These are phyloP conservation scores for Botryotinia convoluta DNA, from an alignment of 2,329 filamentous ascomycete genomes.

Conservation along the genomic window DNA sequence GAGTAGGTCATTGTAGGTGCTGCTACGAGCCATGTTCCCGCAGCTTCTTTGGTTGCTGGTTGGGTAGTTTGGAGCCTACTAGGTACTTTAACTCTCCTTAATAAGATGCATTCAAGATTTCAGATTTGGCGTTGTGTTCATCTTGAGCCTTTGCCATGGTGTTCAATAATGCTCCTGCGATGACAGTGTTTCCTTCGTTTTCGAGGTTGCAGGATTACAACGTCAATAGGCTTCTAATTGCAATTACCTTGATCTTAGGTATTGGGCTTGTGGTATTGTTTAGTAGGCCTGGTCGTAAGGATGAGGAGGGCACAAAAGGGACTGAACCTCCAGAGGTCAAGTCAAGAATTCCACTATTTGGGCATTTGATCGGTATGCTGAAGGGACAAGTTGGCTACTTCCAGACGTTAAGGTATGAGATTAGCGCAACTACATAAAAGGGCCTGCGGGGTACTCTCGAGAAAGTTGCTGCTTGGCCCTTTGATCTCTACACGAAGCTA, in stretches of 20 bases:
- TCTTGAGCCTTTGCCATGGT: neutral
- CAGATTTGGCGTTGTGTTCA: neutral
- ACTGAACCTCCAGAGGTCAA: conserved; percentile 45
- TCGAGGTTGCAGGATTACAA: neutral
- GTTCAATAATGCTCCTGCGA: neutral
- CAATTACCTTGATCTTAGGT: neutral
- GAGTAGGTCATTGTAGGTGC: neutral
- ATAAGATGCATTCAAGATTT: neutral
- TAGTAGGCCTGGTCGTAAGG: neutral
- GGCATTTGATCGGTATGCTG: conserved; percentile 47
- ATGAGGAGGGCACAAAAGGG: neutral
- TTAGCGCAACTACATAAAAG: neutral
- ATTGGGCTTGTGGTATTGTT: neutral
- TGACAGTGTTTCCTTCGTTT: neutral
- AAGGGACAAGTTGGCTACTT: conserved; percentile 41
- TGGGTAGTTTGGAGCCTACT: too few species aligned
- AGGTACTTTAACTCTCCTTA: neutral
- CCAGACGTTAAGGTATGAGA: conserved; percentile 41
- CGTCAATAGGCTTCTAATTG: neutral
- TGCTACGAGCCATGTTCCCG: neutral
- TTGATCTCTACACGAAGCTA: neutral
- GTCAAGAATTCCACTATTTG: conserved; percentile 45
- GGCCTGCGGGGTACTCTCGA: neutral
- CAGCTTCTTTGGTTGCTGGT: neutral
- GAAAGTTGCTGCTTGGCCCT: neutral